phyloP scores from a whole-genome alignment of 2,329 filamentous ascomycete genomes.

The Microcyclosporella mali region DNA sequence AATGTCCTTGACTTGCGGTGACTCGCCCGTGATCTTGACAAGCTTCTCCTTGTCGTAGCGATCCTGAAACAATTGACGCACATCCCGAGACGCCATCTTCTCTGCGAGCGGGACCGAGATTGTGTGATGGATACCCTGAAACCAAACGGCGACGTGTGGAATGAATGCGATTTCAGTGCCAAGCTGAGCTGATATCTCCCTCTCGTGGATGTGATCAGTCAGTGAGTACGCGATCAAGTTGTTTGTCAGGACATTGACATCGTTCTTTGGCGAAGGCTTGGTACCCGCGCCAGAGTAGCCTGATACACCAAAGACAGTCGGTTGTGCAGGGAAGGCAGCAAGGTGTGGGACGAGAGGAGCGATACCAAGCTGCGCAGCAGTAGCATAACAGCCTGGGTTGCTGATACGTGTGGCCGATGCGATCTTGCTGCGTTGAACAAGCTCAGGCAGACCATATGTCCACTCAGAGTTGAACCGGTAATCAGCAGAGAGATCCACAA shows the following conservation, averaged over 20 bases:
- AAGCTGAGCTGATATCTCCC: constrained; percentile 76
- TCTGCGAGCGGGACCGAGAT: constrained; percentile 84
- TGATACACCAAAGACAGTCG: constrained; percentile 82
- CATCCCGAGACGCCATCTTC: constrained; percentile 82
- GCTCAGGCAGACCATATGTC: constrained; percentile 87
- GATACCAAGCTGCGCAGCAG: constrained; percentile 83
- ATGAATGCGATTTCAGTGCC: constrained; percentile 73
- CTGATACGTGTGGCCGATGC: constrained; percentile 73
- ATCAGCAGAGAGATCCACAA: constrained; percentile 94
- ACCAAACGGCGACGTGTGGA: constrained; percentile 94
- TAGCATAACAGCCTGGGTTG: constrained; percentile 94
- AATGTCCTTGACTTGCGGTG: constrained; percentile 79
- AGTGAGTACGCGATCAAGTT: constrained; percentile 88
- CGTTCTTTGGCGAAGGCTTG: constrained; percentile 90
- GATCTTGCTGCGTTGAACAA: constrained; percentile 70
- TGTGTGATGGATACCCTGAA: constrained; percentile 88
- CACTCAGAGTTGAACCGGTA: constrained; percentile 81
- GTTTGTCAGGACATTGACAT: constrained; percentile 72
- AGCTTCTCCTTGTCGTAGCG: constrained; percentile 93
- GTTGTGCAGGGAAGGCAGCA: constrained; percentile 55
- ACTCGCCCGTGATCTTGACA: constrained; percentile 84
- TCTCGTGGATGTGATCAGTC: constrained; percentile 92
- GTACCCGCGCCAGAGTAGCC: constrained; percentile 94
- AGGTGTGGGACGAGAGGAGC: constrained; percentile 73
- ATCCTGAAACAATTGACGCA: constrained; percentile 92